Conservation (phyloP, 2,329 filamentous ascomycete species). For the Beauveria sp. region DNA sequence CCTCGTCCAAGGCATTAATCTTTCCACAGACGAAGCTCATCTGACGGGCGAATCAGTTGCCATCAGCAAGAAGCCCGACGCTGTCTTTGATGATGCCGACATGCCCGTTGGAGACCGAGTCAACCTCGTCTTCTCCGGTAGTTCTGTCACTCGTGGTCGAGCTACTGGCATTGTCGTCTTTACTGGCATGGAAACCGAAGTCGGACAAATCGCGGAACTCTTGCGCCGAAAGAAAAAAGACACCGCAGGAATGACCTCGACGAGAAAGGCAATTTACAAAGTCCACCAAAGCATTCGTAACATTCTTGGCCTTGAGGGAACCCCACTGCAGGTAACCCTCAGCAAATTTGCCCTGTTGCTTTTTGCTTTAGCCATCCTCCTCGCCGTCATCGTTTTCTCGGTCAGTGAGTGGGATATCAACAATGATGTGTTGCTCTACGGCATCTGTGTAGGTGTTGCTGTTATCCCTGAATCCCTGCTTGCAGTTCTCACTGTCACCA, state of each 20-base stretch:
- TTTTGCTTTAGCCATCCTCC: slow-evolving; percentile 61
- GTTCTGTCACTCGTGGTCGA: slow-evolving; percentile 63
- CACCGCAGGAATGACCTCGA: slow-evolving; percentile 32
- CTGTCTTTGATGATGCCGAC: slow-evolving; percentile 42
- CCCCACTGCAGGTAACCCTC: slow-evolving; percentile 76
- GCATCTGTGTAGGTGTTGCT: slow-evolving; percentile 53
- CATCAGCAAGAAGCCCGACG: slow-evolving; percentile 56
- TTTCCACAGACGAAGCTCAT: slow-evolving; percentile 68
- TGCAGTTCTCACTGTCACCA: slow-evolving; percentile 63
- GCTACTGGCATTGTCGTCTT: slow-evolving; percentile 61
- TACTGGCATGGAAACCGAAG: slow-evolving; percentile 67
- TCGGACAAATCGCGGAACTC: slow-evolving; percentile 67
- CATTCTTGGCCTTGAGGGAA: slow-evolving; percentile 63
- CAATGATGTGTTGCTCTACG: slow-evolving; percentile 53
- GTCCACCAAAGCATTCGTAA: slow-evolving; percentile 37
- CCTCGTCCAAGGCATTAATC: slow-evolving; percentile 59
- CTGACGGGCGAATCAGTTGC: slow-evolving; percentile 67
- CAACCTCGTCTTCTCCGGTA: slow-evolving; percentile 65
- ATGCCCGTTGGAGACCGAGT: slow-evolving; percentile 60
- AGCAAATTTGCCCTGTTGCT: slow-evolving; percentile 78
- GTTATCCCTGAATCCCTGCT: slow-evolving; percentile 61
- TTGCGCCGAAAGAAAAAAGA: slow-evolving; percentile 49
- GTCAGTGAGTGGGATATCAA: slow-evolving; percentile 46
- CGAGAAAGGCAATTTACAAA: slow-evolving; percentile 35
- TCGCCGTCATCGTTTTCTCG: slow-evolving; percentile 55